Base-by-base conservation (phyloP, 2,329 filamentous ascomycete species). In the Chaetomium sp. region DNA sequence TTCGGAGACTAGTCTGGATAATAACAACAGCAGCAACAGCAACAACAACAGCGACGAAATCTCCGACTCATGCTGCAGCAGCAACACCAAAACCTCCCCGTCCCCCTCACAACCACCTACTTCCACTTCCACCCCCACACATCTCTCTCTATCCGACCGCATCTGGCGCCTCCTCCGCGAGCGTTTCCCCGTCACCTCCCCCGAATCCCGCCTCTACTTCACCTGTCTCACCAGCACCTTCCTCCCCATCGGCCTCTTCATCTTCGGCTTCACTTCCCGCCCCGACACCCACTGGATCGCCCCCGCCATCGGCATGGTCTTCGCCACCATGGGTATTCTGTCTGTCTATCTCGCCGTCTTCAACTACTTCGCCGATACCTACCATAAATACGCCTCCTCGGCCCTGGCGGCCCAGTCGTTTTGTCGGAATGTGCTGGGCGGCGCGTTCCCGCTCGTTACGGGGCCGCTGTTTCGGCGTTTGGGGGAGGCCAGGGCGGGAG, bases 311-410 rank as follows among this genome's bases (percentile, higher is more conserved):
- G 84, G 79, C 0, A 77, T 96, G 37, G 82, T 78, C 0, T 80
- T 90, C 57, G 85, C 89, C 0, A 92, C 88, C 0, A 88, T 92
- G 76, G 87, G 91, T 34, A 95, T 96, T 61, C 92, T 89, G 69
- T 86, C 83, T 42, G 84, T 96, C 38, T 95, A 95, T 67, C 79
- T 96, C 1, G 86, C 91, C 2, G 88, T 90, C 0, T 96, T 96
- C 74, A 96, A 96, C 68, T 96, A 95, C 64, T 78, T 96, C 1
- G 90, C 91, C 19, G 91, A 96, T 67, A 86, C 86, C 1, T 96
- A 96, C 69, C 87, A 91, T 67, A 77, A 81, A 2, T 96, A 92
- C 65, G 89, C 91, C 0, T 90, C 86, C 41, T 94, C 88, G 0
- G 91, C 91, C 0, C 74, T 96, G 5, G 91, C 91, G 0, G 89